Evolutionary conservation across 129 eudicot species (phyloP).

Genomic region (Lactuca saligna): DNA sequence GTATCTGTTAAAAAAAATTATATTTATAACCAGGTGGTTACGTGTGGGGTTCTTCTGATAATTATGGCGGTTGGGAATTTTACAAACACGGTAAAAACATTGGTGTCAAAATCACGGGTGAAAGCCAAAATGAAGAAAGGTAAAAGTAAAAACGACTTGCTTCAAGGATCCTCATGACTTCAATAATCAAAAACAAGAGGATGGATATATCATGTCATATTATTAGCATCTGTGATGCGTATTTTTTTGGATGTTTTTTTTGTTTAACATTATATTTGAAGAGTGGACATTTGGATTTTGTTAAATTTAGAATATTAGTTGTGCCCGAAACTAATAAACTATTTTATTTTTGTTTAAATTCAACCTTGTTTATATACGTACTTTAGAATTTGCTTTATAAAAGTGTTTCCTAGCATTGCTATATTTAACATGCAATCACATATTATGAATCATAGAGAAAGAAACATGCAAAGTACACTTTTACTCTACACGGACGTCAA

Average conservation of each 20-base stretch:
- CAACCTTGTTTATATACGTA: neutral
- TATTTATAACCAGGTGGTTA: conserved; percentile 49
- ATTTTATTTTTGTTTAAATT: neutral
- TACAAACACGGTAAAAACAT: conserved; percentile 77
- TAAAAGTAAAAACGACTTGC: conserved; percentile 52
- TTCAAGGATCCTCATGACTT: conserved; percentile 30
- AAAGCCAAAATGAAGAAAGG: conserved; percentile 83
- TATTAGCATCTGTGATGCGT: conserved; percentile 3
- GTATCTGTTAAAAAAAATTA: neutral
- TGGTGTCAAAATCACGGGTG: conserved; percentile 67
- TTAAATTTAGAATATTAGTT: conserved; percentile 19
- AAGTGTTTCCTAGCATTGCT: too few species aligned
- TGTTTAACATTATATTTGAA: neutral
- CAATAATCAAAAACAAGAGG: neutral
- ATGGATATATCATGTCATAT: conserved; percentile 10
- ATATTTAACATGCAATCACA: too few species aligned
- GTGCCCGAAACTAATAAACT: neutral
- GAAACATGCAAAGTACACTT: neutral
- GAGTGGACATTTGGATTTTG: conserved; percentile 18
- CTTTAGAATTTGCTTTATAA: neutral
- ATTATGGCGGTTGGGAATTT: conserved; percentile 94
- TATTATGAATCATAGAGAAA: neutral
- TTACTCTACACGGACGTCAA: neutral
- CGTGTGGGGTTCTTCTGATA: conserved; percentile 78
- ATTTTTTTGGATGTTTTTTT: conserved; percentile 12